Conservation (phyloP, 2,329 filamentous ascomycete species). For the Chrysoporthe deuterocubensis region DNA sequence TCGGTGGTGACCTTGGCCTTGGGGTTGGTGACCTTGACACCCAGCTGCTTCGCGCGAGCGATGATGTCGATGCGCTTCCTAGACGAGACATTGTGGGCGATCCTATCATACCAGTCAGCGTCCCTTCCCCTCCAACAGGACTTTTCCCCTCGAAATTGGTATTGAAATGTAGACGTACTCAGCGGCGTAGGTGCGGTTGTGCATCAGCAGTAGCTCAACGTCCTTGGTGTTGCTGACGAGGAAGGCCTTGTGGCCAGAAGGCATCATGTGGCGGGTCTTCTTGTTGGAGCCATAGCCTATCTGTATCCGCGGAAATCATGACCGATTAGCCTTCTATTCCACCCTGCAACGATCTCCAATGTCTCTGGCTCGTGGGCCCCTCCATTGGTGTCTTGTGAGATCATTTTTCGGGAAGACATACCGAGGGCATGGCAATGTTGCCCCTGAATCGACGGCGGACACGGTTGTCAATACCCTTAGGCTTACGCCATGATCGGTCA, state of each 20-base stretch:
- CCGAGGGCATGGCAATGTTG: constrained; percentile 95
- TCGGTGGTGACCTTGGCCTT: constrained; percentile 99
- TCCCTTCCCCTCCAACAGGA: too few species aligned
- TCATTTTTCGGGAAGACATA: constrained; percentile 57
- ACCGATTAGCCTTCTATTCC: constrained; percentile 5
- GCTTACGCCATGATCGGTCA: constrained; percentile 93
- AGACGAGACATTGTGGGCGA: constrained; percentile 96
- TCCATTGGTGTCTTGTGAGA: constrained; percentile 7
- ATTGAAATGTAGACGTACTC: constrained; percentile 69
- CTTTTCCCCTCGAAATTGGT: neutral
- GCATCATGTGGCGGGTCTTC: constrained; percentile 99
- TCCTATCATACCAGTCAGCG: constrained; percentile 59
- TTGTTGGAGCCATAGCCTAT: constrained; percentile 99
- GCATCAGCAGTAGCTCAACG: constrained; percentile 98
- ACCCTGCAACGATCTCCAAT: neutral
- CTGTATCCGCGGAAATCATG: constrained; percentile 51
- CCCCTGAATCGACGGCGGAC: constrained; percentile 98
- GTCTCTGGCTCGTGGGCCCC: neutral
- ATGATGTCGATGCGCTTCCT: constrained; percentile 99
- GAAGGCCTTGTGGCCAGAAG: constrained; percentile 99
- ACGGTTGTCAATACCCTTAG: constrained; percentile 99
- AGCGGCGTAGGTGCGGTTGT: constrained; percentile 98
- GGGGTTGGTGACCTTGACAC: constrained; percentile 99
- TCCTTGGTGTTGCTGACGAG: constrained; percentile 96
- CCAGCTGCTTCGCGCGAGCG: constrained; percentile 93